These are phyloP conservation scores for Stachybotrys chlorohalonatus DNA, from an alignment of 2,329 filamentous ascomycete genomes.

Conservation along the genomic window DNA sequence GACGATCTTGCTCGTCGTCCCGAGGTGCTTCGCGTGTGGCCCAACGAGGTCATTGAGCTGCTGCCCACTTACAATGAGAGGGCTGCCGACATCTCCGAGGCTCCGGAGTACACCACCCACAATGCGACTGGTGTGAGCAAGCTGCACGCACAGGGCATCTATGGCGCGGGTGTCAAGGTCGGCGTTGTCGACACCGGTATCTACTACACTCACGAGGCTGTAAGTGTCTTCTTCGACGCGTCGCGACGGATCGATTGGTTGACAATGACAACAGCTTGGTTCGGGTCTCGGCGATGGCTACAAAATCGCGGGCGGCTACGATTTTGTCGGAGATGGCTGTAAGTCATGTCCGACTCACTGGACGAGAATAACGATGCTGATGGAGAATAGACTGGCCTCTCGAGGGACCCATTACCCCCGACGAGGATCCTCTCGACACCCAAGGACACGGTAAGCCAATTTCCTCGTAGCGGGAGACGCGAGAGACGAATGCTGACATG, in stretches of 20 bases:
- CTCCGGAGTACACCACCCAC: constrained; percentile 12
- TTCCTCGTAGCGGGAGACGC: too few species aligned
- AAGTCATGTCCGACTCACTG: background rate
- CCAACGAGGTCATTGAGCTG: constrained; percentile 2
- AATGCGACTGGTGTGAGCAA: constrained; percentile 12
- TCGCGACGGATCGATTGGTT: background rate
- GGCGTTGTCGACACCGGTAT: constrained; percentile 16
- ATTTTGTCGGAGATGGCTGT: constrained; percentile 9
- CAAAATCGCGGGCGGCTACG: constrained; percentile 15
- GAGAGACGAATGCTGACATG: background rate
- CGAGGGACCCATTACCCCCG: constrained; percentile 5
- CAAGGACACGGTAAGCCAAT: constrained; percentile 12
- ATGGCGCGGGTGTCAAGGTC: constrained; percentile 14
- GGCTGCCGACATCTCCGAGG: background rate
- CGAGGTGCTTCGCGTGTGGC: constrained; percentile 13
- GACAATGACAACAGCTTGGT: constrained; percentile 6
- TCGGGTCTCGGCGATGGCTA: constrained; percentile 12
- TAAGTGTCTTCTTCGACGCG: constrained; percentile 1
- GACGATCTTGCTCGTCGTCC: constrained; percentile 9
- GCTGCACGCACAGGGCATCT: constrained; percentile 12
- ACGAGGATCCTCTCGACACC: constrained; percentile 16
- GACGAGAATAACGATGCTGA: background rate
- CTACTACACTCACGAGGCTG: constrained; percentile 11
- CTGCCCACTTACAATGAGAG: constrained; percentile 1
- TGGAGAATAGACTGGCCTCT: background rate